A percentile compares a stretch with the other conserved stretches of the same genome.
These are phyloP conservation scores for Emiliania huxleyi DNA, from an alignment of 78 protist species.

Conservation along the genomic window DNA sequence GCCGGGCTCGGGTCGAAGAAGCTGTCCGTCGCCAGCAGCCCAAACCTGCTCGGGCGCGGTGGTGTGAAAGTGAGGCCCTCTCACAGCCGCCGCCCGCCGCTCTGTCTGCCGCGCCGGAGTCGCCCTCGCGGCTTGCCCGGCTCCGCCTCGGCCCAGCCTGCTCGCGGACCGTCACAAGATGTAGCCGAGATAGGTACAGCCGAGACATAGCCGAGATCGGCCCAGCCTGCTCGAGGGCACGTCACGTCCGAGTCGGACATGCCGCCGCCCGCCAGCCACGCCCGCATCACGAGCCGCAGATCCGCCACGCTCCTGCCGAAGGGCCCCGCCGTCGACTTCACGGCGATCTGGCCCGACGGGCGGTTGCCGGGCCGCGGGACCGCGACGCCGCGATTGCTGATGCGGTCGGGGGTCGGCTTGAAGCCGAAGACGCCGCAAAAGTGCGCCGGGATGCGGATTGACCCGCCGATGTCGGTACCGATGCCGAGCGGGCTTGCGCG, in stretches of 20 bases:
- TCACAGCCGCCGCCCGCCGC: neutral
- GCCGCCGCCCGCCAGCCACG: too few relatives aligned
- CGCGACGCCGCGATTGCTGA: neutral
- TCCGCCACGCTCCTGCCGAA: neutral
- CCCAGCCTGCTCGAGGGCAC: too few relatives aligned
- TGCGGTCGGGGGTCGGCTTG: neutral
- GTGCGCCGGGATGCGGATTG: constrained; percentile 67
- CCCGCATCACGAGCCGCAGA: neutral
- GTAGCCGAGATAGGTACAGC: too few relatives aligned
- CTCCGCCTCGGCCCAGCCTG: neutral
- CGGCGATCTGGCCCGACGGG: neutral
- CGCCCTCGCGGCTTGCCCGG: neutral
- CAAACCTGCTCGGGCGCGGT: neutral
- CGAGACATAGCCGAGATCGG: too few relatives aligned
- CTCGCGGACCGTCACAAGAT: too few relatives aligned
- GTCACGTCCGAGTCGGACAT: too few relatives aligned
- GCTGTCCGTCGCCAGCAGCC: neutral
- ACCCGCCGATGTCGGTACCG: constrained; percentile 77
- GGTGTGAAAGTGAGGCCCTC: neutral
- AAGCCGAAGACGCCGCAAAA: constrained; percentile 63
- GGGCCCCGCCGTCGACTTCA: neutral
- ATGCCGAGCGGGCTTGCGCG: constrained; percentile 55
- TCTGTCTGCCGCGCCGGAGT: neutral
- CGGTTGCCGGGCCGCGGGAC: neutral
- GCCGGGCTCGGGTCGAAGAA: neutral